Percentiles rank a stretch among this genome's conserved stretches.
Conservation (phyloP, 805 yeast species). For the Sungouiozyma ichnusensis region DNA sequence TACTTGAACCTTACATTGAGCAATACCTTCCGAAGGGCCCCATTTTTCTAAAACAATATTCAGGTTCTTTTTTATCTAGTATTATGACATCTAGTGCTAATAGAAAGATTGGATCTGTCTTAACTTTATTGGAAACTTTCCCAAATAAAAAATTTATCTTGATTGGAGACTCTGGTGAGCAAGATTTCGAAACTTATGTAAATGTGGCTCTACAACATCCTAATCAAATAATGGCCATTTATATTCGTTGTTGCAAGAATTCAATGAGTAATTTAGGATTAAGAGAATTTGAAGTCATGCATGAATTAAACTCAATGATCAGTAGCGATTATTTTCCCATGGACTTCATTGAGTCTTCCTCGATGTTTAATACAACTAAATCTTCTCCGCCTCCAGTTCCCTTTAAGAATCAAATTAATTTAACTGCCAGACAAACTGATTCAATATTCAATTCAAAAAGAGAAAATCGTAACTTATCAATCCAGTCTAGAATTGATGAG, state of each 20-base stretch:
- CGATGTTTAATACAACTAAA: too few relatives aligned
- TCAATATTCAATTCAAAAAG: constrained; percentile 6
- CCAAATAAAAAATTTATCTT: constrained; percentile 69
- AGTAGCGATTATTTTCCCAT: constrained; percentile 3
- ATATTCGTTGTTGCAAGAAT: constrained; percentile 63
- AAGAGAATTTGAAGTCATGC: constrained; percentile 15
- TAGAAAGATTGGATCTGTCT: constrained; percentile 59
- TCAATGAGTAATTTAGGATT: constrained; percentile 52
- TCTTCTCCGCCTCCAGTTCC: constrained; percentile 17
- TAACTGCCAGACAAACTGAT: constrained; percentile 9
- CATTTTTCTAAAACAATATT: constrained; percentile 76
- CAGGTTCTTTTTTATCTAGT: constrained; percentile 70
- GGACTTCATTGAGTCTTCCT: background rate
- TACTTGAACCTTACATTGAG: constrained; percentile 25
- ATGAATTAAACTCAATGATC: constrained; percentile 23
- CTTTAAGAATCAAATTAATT: constrained; percentile 15
- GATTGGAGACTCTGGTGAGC: constrained; percentile 93
- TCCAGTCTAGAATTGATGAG: too few relatives aligned
- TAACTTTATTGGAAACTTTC: constrained; percentile 58
- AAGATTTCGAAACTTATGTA: constrained; percentile 84
- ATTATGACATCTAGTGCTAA: constrained; percentile 81
- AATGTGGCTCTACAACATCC: constrained; percentile 57
- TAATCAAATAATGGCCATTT: constrained; percentile 57
- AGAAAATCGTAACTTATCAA: background rate
- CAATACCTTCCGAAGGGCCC: constrained; percentile 65